A percentile compares a stretch with the other conserved stretches of the same genome.
phyloP scores from a whole-genome alignment of 441 rosid genomes.

The Capsella rubella region DNA sequence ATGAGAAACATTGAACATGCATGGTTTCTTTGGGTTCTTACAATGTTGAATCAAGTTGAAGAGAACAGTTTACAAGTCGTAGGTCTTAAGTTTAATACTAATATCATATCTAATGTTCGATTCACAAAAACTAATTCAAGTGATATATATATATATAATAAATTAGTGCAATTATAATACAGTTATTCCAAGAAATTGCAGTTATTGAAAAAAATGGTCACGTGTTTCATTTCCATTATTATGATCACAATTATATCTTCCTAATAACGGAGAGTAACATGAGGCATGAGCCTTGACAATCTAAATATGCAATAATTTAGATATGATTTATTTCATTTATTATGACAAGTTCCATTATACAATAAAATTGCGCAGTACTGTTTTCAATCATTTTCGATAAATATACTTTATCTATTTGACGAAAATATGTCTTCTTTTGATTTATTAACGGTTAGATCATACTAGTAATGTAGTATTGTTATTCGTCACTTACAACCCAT shows the following conservation, averaged over 20 bases:
- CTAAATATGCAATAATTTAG: conserved; percentile 32
- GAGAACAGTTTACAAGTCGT: background rate
- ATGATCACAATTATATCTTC: conserved; percentile 32
- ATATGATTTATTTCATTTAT: conserved; percentile 22
- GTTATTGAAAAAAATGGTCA: conserved; percentile 23
- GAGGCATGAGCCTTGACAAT: conserved; percentile 44
- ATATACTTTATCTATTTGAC: background rate
- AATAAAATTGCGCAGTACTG: conserved; percentile 10
- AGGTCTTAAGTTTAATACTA: background rate
- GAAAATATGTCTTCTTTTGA: conserved; percentile 3
- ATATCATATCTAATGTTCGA: background rate
- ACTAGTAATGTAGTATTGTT: conserved; percentile 16
- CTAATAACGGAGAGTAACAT: conserved; percentile 45
- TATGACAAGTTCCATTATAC: conserved; percentile 20
- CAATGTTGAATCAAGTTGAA: conserved; percentile 18
- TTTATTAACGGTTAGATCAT: conserved; percentile 15
- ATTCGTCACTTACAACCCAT: conserved; percentile 31
- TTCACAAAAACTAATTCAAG: too few relatives aligned
- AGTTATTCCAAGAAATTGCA: background rate
- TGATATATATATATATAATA: too few relatives aligned
- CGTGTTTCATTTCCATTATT: conserved; percentile 39
- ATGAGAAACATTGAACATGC: conserved; percentile 38
- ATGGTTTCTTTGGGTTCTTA: conserved; percentile 27
- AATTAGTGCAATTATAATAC: background rate
- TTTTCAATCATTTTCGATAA: conserved; percentile 27